Evolutionary conservation across 2,329 filamentous ascomycete species (phyloP), one percentile per base, ranked within the genome.

Genomic region (Waltergamsia citrina): DNA sequence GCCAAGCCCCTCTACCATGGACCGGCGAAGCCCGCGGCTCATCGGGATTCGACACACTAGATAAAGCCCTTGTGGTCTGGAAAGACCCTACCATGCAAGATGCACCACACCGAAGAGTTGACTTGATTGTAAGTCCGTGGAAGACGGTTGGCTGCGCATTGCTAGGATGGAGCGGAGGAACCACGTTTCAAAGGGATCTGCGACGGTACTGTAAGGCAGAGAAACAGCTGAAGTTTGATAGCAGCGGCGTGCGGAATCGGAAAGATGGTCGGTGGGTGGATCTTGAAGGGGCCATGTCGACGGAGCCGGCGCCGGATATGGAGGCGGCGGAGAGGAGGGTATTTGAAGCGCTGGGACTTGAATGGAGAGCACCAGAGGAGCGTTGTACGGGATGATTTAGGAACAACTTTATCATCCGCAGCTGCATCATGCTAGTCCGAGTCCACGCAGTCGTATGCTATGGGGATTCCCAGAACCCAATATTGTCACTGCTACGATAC

Each of bases 1-100:
- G 75, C 4, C 87, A 95, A 47, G 53, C 48, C 16, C 63, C 74
- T 1, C 54, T 75, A 6, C 52, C 57, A 14, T 77, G 69, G 69
- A 70, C 68, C 41, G 69, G 68, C 0, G 50, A 51, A 21, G 48
- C 42, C 16, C 35, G 31, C 3, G 39, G 34, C 10, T 69, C 70
- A 0, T 61, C 67, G 16, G 84, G 85, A 1, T 95, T 94, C 44
- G 88, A 95, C 51, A 85, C 78, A 0, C 68, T 96, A 1, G 88
- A 96, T 54, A 95, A 95, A 54, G 87, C 87, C 0, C 62, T 96
- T 34, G 82, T 95, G 1, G 86, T 95, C 0, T 96, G 90, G 90
- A 85, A 94, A 51, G 43, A 54, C 22, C 39, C 46, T 2, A 32
- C 31, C 11, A 22, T 39, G 3, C n/a, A 22, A 5, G 25, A 35